Base-by-base conservation (phyloP, 1,284 basidiomycete genomes). In the Leccinum holopus region DNA sequence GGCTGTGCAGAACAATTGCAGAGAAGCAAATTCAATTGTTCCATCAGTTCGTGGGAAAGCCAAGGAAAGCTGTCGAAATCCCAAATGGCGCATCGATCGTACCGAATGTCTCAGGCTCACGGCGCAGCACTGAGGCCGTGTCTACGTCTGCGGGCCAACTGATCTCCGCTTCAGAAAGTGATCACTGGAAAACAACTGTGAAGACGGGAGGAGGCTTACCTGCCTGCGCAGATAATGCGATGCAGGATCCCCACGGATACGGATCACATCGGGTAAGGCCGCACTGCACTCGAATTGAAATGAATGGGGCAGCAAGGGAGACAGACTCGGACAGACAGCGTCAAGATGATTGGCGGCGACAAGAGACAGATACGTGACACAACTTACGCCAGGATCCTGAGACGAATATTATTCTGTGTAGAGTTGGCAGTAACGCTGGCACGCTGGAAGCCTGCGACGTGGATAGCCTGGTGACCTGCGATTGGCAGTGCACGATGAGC, bases 61-160 rank as follows among this genome's bases (percentile, higher is more conserved):
- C 18, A 18, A 18, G 18, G 18, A 18, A 18, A 18, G 18, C 18
- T 49, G 21, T 39, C 37, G 12, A 21, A 12, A 21, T 21, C 21
- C 12, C 18, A 21, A n/a, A 49, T 21, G 47, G 47, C 12, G 11
- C 47, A 12, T 12, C 47, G 21, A 49, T 49, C 21, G 47, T 49
- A 12, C 47, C 47, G 47, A 49, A 47, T 47, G n/a, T 44, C 41
- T 7, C 18, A 21, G 28, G 28, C 6, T 28, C 28, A 28, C 28
- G 28, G 28, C 54, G 58, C 61, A 55, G 65, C 28, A 63, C 18
- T 47, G 44, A 55, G 59, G 69, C 67, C 59, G 58, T 71, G 65
- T 53, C 18, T 47, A 10, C 16, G 11, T 39, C n/a, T n/a, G 12
- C 12, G 1, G 35, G 21, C 57, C 30, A 35, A 2, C 10, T 5